phyloP scores from a whole-genome alignment of 129 eudicot species.

The Sambucus nigra region DNA sequence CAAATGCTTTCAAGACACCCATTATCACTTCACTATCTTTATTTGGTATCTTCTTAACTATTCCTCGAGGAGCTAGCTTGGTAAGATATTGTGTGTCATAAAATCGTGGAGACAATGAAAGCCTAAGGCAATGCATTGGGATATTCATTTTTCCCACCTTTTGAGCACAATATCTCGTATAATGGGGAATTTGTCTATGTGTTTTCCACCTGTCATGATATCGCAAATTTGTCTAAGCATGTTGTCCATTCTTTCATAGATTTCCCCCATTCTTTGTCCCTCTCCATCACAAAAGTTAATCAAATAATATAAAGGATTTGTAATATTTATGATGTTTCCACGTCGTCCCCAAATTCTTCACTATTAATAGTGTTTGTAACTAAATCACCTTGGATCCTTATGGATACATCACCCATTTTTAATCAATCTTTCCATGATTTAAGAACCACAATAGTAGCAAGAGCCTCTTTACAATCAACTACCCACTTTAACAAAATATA shows the following conservation, averaged over 20 bases:
- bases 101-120: background rate
- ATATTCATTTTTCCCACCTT: background rate
- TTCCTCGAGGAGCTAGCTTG: background rate
- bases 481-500: background rate
- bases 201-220: background rate
- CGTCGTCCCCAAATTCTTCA: background rate
- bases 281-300: conserved; percentile 1
- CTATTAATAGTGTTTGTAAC: too few relatives aligned
- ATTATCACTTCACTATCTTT: background rate
- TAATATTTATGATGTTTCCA: background rate
- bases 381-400: background rate
- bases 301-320: background rate
- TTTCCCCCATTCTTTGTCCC: too few relatives aligned
- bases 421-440: background rate
- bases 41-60: background rate
- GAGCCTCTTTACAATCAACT: background rate
- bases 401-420: background rate
- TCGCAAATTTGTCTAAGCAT: background rate
- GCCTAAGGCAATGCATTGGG: background rate
- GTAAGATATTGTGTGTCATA: background rate
- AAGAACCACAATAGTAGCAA: too few relatives aligned
- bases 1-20: background rate
- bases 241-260: too few relatives aligned
- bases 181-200: background rate
- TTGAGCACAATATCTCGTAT: background rate